These are phyloP conservation scores for Monosporascus sp. DNA, from an alignment of 2,329 filamentous ascomycete genomes.

Conservation along the genomic window DNA sequence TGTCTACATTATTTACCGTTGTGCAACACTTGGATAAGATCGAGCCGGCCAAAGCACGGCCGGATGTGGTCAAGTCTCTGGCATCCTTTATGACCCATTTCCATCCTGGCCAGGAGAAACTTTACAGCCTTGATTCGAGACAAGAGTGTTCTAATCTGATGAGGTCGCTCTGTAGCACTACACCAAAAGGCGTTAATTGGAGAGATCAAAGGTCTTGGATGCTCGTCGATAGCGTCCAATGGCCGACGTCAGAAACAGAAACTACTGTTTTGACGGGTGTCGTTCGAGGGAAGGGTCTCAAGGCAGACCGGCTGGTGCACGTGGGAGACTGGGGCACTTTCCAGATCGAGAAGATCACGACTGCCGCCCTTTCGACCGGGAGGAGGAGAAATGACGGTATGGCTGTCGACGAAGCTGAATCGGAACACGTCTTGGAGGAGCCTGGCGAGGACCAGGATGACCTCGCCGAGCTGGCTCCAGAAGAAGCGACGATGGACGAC, in stretches of 20 bases:
- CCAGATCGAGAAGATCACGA: constrained; percentile 83
- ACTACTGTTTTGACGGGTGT: constrained; percentile 76
- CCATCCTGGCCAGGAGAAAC: constrained; percentile 85
- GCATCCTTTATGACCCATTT: constrained; percentile 94
- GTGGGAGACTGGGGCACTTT: constrained; percentile 92
- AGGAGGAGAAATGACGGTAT: constrained; percentile 63
- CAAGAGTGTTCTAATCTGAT: constrained; percentile 91
- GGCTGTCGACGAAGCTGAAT: constrained; percentile 55
- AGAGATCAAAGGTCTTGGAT: constrained; percentile 95
- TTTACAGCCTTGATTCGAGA: constrained; percentile 80
- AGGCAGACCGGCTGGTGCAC: constrained; percentile 84
- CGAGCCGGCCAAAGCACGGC: constrained; percentile 72
- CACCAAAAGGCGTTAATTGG: constrained; percentile 92
- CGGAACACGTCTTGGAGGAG: constrained; percentile 57
- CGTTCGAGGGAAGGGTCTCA: constrained; percentile 78
- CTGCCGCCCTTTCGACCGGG: constrained; percentile 61
- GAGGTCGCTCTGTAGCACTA: constrained; percentile 83
- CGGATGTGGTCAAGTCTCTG: constrained; percentile 73
- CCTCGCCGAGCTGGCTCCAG: constrained; percentile 76
- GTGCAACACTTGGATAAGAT: constrained; percentile 75
- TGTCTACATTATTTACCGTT: constrained; percentile 85
- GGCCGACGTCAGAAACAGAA: constrained; percentile 56
- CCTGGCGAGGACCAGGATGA: constrained; percentile 80
- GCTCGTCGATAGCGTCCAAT: constrained; percentile 76
- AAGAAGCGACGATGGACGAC: constrained; percentile 69